Conservation (phyloP, 768 basidiomycete species). For the Russula vinacea region DNA sequence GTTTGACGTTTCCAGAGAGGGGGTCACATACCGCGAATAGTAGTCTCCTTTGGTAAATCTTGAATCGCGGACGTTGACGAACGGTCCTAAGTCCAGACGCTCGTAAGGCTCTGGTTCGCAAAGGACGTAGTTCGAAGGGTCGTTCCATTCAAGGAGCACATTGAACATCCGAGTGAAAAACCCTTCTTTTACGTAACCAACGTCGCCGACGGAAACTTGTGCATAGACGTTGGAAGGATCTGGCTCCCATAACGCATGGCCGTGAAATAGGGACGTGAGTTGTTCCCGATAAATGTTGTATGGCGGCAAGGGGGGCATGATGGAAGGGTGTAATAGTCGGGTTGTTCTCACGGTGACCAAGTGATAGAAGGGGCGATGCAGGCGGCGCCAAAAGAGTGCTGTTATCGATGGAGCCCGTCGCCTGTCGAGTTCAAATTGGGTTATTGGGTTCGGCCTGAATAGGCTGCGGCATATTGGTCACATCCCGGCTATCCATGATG, state of each 20-base stretch:
- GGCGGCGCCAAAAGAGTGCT: neutral
- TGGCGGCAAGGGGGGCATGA: conserved; percentile 16
- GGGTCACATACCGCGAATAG: neutral
- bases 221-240: conserved; percentile 28
- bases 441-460: too few relatives aligned
- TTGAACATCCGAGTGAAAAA: conserved; percentile 29
- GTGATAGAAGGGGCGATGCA: conserved; percentile 1
- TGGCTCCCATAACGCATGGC: conserved; percentile 30
- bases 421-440: neutral
- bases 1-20: neutral
- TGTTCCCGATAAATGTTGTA: conserved; percentile 29
- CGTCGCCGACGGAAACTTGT: conserved; percentile 28
- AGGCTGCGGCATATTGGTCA: too few relatives aligned
- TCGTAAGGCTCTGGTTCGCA: conserved; percentile 2
- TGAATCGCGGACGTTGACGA: neutral
- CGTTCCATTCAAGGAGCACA: conserved; percentile 12
- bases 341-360: neutral
- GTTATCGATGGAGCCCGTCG: neutral
- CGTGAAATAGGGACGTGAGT: conserved; percentile 26
- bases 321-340: neutral
- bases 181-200: conserved; percentile 30
- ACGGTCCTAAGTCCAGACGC: conserved; percentile 2
- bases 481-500: too few relatives aligned
- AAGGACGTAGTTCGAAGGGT: conserved; percentile 7
- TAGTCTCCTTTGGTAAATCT: neutral